Percentiles rank a stretch among this genome's conserved stretches.
phyloP scores from a whole-genome alignment of 441 rosid genomes.

The Gossypium aridum region DNA sequence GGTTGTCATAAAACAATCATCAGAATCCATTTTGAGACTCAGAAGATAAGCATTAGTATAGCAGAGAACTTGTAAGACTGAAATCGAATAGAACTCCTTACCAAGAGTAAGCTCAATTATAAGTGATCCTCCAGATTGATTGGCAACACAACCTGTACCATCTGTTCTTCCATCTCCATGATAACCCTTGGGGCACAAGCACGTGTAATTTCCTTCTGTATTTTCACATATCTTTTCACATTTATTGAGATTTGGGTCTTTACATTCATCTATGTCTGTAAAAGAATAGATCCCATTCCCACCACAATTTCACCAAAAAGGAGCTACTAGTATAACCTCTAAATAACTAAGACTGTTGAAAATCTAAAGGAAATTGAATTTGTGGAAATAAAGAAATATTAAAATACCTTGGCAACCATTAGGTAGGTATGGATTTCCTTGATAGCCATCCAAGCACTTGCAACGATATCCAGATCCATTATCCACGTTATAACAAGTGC shows the following conservation, averaged over 20 bases:
- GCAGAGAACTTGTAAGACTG: background rate
- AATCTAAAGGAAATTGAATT: background rate
- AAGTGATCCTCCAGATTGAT: background rate
- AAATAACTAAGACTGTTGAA: too few species aligned
- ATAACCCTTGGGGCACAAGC: constrained; percentile 21
- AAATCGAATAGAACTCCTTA: constrained; percentile 4
- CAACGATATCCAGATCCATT: constrained; percentile 8
- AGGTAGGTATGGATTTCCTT: constrained; percentile 4
- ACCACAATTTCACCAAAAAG: background rate
- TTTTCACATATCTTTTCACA: background rate
- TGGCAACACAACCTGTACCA: constrained; percentile 16
- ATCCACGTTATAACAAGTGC: background rate
- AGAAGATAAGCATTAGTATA: background rate
- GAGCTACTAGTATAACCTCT: too few species aligned
- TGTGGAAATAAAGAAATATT: background rate
- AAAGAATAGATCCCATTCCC: background rate
- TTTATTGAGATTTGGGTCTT: background rate
- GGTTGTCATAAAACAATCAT: background rate
- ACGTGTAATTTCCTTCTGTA: background rate
- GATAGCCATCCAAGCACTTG: constrained; percentile 7
- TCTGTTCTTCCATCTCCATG: constrained; percentile 16
- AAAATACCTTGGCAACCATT: constrained; percentile 15
- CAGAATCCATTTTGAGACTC: background rate
- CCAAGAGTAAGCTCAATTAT: constrained; percentile 16
- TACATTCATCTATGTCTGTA: constrained; percentile 4